phyloP scores from a whole-genome alignment of 768 basidiomycete genomes.

The Cystofilobasidium macerans region DNA sequence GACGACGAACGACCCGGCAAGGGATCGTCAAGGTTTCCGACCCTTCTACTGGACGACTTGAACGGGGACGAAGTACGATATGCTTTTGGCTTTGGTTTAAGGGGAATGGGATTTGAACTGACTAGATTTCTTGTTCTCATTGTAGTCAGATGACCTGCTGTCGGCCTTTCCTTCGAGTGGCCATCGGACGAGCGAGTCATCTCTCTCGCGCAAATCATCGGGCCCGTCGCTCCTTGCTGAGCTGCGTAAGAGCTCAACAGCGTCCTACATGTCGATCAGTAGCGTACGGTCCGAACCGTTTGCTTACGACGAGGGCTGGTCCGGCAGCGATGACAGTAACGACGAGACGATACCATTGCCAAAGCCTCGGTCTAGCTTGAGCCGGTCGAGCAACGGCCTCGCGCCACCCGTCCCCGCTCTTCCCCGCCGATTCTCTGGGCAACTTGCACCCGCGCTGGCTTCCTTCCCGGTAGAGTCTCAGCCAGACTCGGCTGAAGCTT shows the following conservation, averaged over 20 bases:
- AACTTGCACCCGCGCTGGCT: neutral
- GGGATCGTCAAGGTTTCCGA: neutral
- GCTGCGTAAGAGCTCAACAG: neutral
- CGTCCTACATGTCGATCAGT: neutral
- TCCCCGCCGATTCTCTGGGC: neutral
- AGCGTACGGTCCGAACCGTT: neutral
- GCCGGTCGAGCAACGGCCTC: neutral
- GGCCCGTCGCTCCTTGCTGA: neutral
- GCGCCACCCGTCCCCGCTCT: neutral
- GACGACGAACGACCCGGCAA: neutral
- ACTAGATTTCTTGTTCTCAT: neutral
- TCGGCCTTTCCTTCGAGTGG: neutral
- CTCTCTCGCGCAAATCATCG: neutral
- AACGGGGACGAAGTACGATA: neutral
- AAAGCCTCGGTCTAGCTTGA: neutral
- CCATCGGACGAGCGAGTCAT: neutral
- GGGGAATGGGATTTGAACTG: neutral
- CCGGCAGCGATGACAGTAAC: neutral
- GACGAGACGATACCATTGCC: neutral
- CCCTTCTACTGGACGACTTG: neutral
- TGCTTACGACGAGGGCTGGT: constrained; percentile 3
- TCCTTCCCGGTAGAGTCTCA: neutral
- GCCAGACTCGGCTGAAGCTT: neutral
- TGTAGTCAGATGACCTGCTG: neutral
- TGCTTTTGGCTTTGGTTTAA: neutral